Base-by-base conservation (phyloP, 352 stramenopile genomes). In the Phytopythium kandeliae region DNA sequence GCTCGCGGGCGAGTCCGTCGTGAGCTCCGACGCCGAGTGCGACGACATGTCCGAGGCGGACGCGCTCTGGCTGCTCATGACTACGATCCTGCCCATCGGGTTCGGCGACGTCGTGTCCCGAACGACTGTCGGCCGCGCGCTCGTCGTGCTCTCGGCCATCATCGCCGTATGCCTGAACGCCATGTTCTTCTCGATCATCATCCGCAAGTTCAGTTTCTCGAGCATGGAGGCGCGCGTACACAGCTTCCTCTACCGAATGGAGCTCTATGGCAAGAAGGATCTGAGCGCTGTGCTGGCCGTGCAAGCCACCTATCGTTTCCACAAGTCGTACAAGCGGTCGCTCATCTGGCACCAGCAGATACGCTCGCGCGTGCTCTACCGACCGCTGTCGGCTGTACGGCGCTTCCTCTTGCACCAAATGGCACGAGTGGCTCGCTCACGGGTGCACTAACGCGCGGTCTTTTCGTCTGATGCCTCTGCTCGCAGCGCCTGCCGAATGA, bases 281-380 rank as follows among this genome's bases (percentile, higher is more conserved):
- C 34, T 83, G 24, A 84, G 70, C 33, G 72, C 70, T 0, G 75
- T 89, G 28, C 71, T 89, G 63, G 78, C 78, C 2, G 63, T 89
- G 47, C 78, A 89, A 36, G 72, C 74, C 16, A 77, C 70, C n/a
- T 84, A 75, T 55, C 78, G 71, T 2, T 86, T 77, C 58, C 73
- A 69, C 48, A 86, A 84, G 54, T 85, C 73, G 21, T 85, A 89
- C 55, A 65, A 62, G 31, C 55, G 71, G 3, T 85, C 78, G 22
- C 62, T 86, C 24, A 77, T 78, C 52, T 89, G 78, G 78, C 74
- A 89, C 48, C 71, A 85, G 55, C 63, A 85, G 40, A 46, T 60
- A 15, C 57, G 57, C n/a, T 72, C 70, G 19, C 63, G 59, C 16
- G 41, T 64, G 24, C 61, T 79, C 11, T 82, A 83, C 57, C 73